Evolutionary conservation across 208 protist genomes (phyloP), one percentile per base, ranked within the genome.

Genomic region (Trypanosoma melophagium): DNA sequence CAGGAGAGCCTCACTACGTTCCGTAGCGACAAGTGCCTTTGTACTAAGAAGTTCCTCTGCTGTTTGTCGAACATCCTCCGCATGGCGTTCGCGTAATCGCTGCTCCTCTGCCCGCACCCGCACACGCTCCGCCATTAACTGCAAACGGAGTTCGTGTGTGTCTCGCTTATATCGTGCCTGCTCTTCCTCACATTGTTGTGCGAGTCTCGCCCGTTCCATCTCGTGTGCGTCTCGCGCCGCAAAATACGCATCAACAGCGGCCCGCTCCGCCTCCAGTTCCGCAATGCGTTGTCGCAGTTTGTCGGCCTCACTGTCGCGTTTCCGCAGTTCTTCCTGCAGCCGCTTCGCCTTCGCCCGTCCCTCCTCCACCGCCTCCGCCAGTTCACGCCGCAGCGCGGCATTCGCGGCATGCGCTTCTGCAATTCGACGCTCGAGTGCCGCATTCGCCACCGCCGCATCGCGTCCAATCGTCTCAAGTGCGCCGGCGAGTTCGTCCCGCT

Each of bases 111-210:
- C 60, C 54, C 79, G 69, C 56, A 90, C 74, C 54, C 76, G 68
- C 41, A 96, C 87, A 40, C 87, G 86, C 16, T 90, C 80, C 66
- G 93, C 89, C 41, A 95, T 78, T 61, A 85, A 81, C n/a, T 83
- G 72, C 19, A 94, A 66, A 10, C 85, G 76, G 16, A 79, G 71
- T 3, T 52, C 12, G 3, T 54, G 70, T 28, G 70, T 65, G 42
- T 71, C 78, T 10, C 74, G 64, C 35, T 67, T 59, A 49, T 77
- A 71, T 21, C 52, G 24, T 22, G 53, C 62, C 13, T 74, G 19
- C 51, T 88, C 77, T 24, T 68, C 77, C 10, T 69, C 49, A 19
- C 68, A 69, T 10, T 56, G 31, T 9, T 67, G 64, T 52, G 79
- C 52, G 61, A 93, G 58, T 54, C n/a, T 61, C 16, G 81, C 62